Conservation (phyloP, 139 green algal genomes). For the Trebouxia sp. region DNA sequence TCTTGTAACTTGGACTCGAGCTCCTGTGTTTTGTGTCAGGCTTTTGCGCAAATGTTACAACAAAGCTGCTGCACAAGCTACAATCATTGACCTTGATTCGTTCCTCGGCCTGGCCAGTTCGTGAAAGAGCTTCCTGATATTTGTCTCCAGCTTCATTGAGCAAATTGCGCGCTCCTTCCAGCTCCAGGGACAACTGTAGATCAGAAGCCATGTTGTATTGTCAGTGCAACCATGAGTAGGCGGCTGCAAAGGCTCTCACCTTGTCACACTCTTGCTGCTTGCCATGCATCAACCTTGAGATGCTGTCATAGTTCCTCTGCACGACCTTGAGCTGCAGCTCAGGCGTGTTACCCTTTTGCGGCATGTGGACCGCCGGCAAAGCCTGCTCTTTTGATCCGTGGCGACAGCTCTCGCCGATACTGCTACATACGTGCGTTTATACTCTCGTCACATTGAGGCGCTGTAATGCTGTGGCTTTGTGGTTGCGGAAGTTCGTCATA, state of each 20-base stretch:
- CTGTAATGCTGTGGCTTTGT: no score
- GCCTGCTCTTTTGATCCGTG: no score
- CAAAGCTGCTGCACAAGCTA: neutral
- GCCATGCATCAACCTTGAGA: neutral
- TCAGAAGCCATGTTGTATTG: neutral
- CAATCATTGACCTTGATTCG: neutral
- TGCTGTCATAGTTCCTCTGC: conserved; percentile 20
- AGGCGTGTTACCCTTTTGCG: neutral
- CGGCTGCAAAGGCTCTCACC: neutral
- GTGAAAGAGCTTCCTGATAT: neutral
- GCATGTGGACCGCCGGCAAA: neutral
- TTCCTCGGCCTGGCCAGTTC: neutral
- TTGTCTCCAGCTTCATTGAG: neutral
- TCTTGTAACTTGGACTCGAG: conserved; percentile 2
- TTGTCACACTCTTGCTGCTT: conserved; percentile 21
- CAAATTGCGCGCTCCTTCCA: neutral
- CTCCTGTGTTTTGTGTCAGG: neutral
- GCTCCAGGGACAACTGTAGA: neutral
- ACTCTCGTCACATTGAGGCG: no score
- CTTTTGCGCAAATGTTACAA: neutral
- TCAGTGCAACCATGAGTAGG: no score
- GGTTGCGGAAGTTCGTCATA: no score
- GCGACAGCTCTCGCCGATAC: no score
- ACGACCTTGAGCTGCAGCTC: conserved; percentile 12
- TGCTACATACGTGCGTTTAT: no score